Base-by-base conservation (phyloP, 768 basidiomycete genomes). In the Fomitopsis serialis region DNA sequence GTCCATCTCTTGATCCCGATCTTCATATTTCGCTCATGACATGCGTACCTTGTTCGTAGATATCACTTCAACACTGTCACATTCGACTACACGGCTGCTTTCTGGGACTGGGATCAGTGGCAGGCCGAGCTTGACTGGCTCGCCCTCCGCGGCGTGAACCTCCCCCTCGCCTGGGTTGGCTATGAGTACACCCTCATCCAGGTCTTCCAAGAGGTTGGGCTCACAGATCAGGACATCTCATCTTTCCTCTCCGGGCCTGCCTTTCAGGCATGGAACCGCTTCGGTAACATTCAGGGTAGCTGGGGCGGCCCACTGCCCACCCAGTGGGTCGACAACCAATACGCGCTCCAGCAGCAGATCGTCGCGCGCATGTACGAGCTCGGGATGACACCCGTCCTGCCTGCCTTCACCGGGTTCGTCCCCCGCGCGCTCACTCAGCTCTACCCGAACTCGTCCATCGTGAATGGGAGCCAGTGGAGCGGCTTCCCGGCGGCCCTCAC, bases 21-120 rank as follows among this genome's bases (percentile, higher is more conserved):
- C 15, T 42, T 10, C 17, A 6, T 29, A 22, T 9, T 34, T 3
- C 23, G 15, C 8, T 34, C 46, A 44, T 27, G 42, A 25, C 22
- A 13, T 17, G 29, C 32, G 32, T n/a, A 36, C 1, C 29, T 32
- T 9, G 15, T 22, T 19, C 46, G 2, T 36, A 60, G 60, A 42
- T 62, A 74, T 55, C 68, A 73, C 50, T 70, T 74, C 62, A 74
- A 75, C 57, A 73, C 70, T 13, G 73, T 74, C 58, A 74, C 73
- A 1, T 75, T 74, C 56, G 63, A 62, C 53, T 74, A 75, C 55
- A 74, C 72, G 1, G 61, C 72, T 15, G 66, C 70, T 1, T 75
- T 73, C 55, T 74, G 71, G 63, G 45, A 61, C n/a, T 74, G 72
- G 29, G 57, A 70, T 0, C 64, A 74, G 49, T 75, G 74, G 73